Percentiles rank a stretch among this genome's conserved stretches.
Conservation (phyloP, 2,329 filamentous ascomycete genomes). For the Dactylellina leptospora region DNA sequence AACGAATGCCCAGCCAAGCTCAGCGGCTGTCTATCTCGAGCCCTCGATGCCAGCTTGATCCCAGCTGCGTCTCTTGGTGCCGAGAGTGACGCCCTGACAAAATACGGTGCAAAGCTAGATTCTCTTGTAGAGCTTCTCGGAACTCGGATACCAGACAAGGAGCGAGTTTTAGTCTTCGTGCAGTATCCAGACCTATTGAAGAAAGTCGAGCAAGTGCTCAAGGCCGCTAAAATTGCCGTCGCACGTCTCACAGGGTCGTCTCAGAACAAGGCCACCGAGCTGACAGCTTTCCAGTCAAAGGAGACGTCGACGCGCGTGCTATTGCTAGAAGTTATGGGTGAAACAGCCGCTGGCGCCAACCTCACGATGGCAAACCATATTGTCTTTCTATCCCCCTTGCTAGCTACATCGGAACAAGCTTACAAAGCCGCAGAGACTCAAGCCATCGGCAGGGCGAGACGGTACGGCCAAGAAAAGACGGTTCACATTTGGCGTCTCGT, state of each 20-base stretch:
- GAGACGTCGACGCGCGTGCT: constrained; percentile 63
- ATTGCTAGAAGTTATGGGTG: constrained; percentile 67
- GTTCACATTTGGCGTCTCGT: constrained; percentile 69
- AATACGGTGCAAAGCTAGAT: constrained; percentile 35
- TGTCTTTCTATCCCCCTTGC: constrained; percentile 69
- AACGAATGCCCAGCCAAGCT: constrained; percentile 21
- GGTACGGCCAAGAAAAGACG: constrained; percentile 68
- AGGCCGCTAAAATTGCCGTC: constrained; percentile 58
- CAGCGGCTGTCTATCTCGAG: constrained; percentile 21
- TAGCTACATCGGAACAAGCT: constrained; percentile 64
- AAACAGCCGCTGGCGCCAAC: constrained; percentile 70
- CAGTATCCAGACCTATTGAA: constrained; percentile 64
- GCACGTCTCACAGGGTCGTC: constrained; percentile 60
- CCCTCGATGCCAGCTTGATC: constrained; percentile 10
- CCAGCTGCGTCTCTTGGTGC: constrained; percentile 9
- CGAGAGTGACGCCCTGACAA: constrained; percentile 10
- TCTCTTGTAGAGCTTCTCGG: constrained; percentile 18
- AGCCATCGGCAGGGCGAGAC: constrained; percentile 69
- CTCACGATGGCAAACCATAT: constrained; percentile 72
- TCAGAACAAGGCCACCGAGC: constrained; percentile 56
- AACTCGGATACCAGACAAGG: constrained; percentile 59
- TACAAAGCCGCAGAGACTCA: constrained; percentile 71
- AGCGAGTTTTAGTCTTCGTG: constrained; percentile 68
- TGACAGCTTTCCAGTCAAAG: constrained; percentile 27
- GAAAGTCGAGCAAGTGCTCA: constrained; percentile 59